Percentiles rank a stretch among this genome's conserved stretches.
These are phyloP conservation scores for Serendipita sp. DNA, from an alignment of 768 basidiomycete genomes.

Conservation along the genomic window DNA sequence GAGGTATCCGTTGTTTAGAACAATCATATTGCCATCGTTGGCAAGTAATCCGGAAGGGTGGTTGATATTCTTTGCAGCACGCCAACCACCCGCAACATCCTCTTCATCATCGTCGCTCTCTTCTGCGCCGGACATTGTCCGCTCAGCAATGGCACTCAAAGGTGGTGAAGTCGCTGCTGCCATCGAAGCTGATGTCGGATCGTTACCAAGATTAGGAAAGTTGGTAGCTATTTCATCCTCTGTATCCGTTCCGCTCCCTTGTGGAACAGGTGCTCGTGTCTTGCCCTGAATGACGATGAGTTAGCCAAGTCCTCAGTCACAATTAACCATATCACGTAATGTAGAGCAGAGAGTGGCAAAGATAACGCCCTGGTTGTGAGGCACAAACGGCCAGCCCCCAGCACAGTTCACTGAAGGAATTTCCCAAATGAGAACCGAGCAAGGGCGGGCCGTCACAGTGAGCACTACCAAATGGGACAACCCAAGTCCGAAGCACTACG, in stretches of 20 bases:
- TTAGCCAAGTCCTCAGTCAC: not conserved
- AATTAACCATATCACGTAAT: not conserved
- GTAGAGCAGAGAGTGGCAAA: not conserved
- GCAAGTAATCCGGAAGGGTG: constrained; percentile 22
- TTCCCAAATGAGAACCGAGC: not conserved
- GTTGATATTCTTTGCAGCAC: constrained; percentile 22
- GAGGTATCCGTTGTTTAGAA: constrained; percentile 84
- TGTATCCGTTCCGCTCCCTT: not conserved
- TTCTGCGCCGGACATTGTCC: constrained; percentile 50
- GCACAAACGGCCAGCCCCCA: too few species aligned
- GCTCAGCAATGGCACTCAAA: constrained; percentile 65
- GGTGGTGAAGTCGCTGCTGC: constrained; percentile 23
- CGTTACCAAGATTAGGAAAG: not conserved
- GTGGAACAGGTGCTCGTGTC: not conserved
- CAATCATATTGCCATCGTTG: constrained; percentile 36
- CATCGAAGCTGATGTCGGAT: not conserved
- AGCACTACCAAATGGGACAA: not conserved
- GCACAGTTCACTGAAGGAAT: too few species aligned
- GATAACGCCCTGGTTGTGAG: too few species aligned
- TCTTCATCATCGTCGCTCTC: constrained; percentile 53
- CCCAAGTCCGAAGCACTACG: constrained; percentile 12
- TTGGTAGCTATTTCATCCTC: not conserved
- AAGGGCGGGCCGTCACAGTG: not conserved
- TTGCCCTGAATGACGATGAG: constrained; percentile 8
- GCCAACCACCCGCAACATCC: constrained; percentile 52